Evolutionary conservation across 345 rosid species (phyloP), one percentile per base, ranked within the genome.

Genomic region (Salix purpurea): DNA sequence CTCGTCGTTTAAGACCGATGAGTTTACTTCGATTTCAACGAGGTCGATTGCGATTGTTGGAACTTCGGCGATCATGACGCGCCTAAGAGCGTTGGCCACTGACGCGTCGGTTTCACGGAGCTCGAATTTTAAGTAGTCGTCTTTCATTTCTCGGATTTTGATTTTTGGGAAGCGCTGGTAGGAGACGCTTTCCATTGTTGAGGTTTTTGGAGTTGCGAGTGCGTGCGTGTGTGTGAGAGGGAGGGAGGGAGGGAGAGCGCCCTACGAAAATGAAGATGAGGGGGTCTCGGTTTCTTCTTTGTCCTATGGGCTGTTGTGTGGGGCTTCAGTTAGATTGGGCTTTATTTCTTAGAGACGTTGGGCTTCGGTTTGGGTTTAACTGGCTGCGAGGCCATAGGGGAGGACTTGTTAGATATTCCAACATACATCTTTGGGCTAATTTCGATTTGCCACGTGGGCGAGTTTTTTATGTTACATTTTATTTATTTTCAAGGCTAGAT

Each of bases 21-120:
- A 93, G 71, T 95, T 93, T 32, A 91, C 89, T 79, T 91, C 92
- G 82, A 93, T 95, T 81, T 95, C 96, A 58, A 96, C 97, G 12
- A 96, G 92, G 86, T 96, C 98, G 76, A 96, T 96, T 65, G 99
- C 98, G 37, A 94, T 85, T 16, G 97, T 96, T 9, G 99, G 99
- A 30, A 96, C 99, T 78, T 96, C 98, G 1, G 98, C 91, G 72
- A 96, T 92, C 99, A 94, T 96, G 3, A 96, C 90, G 72, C 97
- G 98, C 34, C 99, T 97, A 76, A 96, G 95, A 23, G 99, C 98
- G 78, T 96, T 96, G 14, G 99, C 98, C 81, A 94, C 75, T 39
- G 97, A 94, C 8, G 91, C 88, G 65, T 96, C 97, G 24, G 98
- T 93, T 69, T 92, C 96, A 2, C 97, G 91, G 76, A 96, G 97